Evolutionary conservation across 2,329 filamentous ascomycete genomes (phyloP).

Genomic region (Cladosporium oxysporum): DNA sequence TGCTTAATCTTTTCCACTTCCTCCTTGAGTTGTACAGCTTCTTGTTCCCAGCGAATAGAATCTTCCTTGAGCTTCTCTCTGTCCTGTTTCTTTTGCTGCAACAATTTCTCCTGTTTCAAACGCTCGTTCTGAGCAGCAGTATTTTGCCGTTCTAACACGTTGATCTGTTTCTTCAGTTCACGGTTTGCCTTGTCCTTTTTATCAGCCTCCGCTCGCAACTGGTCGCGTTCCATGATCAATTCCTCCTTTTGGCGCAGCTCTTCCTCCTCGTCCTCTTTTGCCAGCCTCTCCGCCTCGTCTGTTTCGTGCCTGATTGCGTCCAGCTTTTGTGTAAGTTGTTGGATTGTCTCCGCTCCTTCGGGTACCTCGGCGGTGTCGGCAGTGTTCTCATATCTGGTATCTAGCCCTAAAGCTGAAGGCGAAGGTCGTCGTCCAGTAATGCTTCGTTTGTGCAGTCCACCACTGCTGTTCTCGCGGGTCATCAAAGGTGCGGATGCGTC

Average conservation of each 20-base stretch:
- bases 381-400: constrained; percentile 42
- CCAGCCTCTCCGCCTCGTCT: constrained; percentile 72
- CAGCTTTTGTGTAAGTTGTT: constrained; percentile 78
- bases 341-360: constrained; percentile 66
- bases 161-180: constrained; percentile 78
- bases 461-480: constrained; percentile 65
- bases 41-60: constrained; percentile 67
- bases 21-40: constrained; percentile 57
- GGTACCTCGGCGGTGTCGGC: constrained; percentile 46
- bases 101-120: constrained; percentile 70
- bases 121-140: constrained; percentile 77
- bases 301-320: constrained; percentile 80
- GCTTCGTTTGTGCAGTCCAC: constrained; percentile 59
- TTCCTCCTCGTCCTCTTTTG: constrained; percentile 61
- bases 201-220: constrained; percentile 73
- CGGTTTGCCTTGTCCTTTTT: constrained; percentile 90
- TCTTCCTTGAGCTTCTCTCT: constrained; percentile 70
- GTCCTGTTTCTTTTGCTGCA: constrained; percentile 70
- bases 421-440: constrained; percentile 76
- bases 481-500: constrained; percentile 59
- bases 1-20: constrained; percentile 46
- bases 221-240: constrained; percentile 74
- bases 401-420: constrained; percentile 46
- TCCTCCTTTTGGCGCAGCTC: constrained; percentile 47
- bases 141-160: constrained; percentile 78